Evolutionary conservation across 345 rosid species (phyloP).

Genomic region (Populus euphratica): DNA sequence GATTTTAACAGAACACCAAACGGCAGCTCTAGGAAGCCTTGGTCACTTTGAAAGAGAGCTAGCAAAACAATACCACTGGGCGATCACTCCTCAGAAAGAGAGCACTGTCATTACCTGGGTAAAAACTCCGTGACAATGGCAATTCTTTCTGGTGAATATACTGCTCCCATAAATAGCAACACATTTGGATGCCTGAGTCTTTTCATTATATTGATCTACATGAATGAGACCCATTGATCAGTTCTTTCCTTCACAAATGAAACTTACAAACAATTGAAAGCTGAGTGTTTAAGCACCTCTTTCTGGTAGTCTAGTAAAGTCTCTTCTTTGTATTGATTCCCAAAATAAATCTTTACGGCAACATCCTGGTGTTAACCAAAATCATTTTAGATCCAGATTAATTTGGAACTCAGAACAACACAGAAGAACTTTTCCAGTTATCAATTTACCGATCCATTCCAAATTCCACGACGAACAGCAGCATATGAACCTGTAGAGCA

Average conservation of each 20-base stretch:
- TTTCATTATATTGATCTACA: constrained; percentile 73
- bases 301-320: constrained; percentile 62
- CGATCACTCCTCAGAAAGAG: neutral
- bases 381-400: neutral
- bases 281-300: constrained; percentile 48
- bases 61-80: neutral
- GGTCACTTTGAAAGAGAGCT: neutral
- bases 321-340: constrained; percentile 50
- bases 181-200: constrained; percentile 90
- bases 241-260: neutral
- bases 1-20: neutral
- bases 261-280: constrained; percentile 1
- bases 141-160: constrained; percentile 60
- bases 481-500: constrained; percentile 64
- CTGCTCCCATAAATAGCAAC: constrained; percentile 90
- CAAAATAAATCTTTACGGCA: constrained; percentile 77
- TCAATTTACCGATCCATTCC: constrained; percentile 76
- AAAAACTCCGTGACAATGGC: constrained; percentile 82
- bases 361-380: constrained; percentile 53
- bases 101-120: constrained; percentile 51
- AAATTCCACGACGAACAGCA: constrained; percentile 61
- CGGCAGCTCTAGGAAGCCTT: neutral
- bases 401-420: neutral
- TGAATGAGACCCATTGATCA: neutral
- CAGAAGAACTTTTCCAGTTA: neutral